Evolutionary conservation across 2,329 filamentous ascomycete species (phyloP).

Genomic region (Pseudocercospora pini-densiflorae): DNA sequence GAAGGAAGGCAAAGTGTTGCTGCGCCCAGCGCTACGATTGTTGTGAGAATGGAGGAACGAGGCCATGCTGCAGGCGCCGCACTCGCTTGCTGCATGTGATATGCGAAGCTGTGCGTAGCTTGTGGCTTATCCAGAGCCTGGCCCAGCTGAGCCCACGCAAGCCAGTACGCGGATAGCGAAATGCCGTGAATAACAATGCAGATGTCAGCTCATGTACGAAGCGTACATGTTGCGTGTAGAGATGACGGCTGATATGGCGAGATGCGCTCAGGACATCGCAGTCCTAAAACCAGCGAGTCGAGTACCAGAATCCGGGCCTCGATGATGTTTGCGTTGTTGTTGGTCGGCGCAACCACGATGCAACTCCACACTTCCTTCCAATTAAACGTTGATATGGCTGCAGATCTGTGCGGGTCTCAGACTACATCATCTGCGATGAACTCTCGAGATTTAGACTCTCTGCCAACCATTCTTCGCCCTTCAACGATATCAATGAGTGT

Average conservation of each 20-base stretch:
- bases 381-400: slow-evolving; percentile 11
- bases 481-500: background rate
- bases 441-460: background rate
- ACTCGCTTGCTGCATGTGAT: background rate
- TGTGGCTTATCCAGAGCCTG: slow-evolving; percentile 8
- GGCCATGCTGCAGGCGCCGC: slow-evolving; percentile 12
- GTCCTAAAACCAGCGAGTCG: background rate
- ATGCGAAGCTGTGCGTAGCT: slow-evolving; percentile 12
- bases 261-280: background rate
- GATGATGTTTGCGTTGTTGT: slow-evolving; percentile 5
- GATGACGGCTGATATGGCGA: background rate
- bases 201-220: background rate
- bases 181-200: slow-evolving; percentile 1
- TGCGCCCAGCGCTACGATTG: slow-evolving; percentile 29
- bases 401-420: slow-evolving; percentile 8
- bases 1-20: slow-evolving; percentile 20
- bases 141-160: slow-evolving; percentile 12
- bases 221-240: background rate
- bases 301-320: background rate
- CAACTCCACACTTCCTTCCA: slow-evolving; percentile 1
- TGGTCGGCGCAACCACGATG: slow-evolving; percentile 9
- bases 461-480: background rate
- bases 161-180: slow-evolving; percentile 1
- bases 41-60: slow-evolving; percentile 12
- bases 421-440: background rate